Percentiles rank a stretch among this genome's conserved stretches.
Evolutionary conservation across 345 rosid genomes (phyloP).

Genomic region (Populus euphratica): DNA sequence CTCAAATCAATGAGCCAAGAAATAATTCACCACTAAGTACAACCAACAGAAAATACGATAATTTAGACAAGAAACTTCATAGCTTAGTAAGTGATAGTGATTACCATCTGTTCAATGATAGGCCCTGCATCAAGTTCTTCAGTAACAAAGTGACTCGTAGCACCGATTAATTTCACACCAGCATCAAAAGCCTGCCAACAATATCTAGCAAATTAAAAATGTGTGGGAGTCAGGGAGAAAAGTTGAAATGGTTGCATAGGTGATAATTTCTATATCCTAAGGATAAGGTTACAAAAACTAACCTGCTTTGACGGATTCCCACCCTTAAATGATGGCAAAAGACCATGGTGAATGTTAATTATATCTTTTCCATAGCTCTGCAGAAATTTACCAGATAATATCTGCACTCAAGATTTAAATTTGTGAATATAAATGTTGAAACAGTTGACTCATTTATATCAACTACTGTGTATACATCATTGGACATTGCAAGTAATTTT

Average conservation of each 20-base stretch:
- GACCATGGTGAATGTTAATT: slow-evolving; percentile 98
- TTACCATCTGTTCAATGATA: slow-evolving; percentile 94
- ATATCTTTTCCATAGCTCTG: slow-evolving; percentile 75
- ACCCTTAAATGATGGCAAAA: slow-evolving; percentile 96
- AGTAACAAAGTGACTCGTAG: slow-evolving; percentile 90
- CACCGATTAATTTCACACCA: slow-evolving; percentile 94
- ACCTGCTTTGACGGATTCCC: slow-evolving; percentile 84
- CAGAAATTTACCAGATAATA: slow-evolving; percentile 70
- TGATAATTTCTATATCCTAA: slow-evolving; percentile 7
- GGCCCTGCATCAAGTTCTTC: slow-evolving; percentile 97
- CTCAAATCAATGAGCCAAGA: background rate
- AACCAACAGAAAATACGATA: background rate
- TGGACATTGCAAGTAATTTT: background rate
- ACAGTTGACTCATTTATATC: slow-evolving; percentile 9
- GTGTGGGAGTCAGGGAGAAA: slow-evolving; percentile 9
- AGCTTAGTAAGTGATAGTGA: background rate
- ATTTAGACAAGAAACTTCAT: background rate
- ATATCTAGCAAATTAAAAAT: slow-evolving; percentile 34
- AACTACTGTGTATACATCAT: background rate
- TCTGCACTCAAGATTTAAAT: slow-evolving; percentile 34
- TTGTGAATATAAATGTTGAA: background rate
- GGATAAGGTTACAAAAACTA: slow-evolving; percentile 14
- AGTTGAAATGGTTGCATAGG: background rate
- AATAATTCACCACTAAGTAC: background rate
- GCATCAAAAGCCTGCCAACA: slow-evolving; percentile 89